Percentiles rank a stretch among this genome's conserved stretches.
Evolutionary conservation across 768 basidiomycete genomes (phyloP).

Genomic region (Suillus alpinus): DNA sequence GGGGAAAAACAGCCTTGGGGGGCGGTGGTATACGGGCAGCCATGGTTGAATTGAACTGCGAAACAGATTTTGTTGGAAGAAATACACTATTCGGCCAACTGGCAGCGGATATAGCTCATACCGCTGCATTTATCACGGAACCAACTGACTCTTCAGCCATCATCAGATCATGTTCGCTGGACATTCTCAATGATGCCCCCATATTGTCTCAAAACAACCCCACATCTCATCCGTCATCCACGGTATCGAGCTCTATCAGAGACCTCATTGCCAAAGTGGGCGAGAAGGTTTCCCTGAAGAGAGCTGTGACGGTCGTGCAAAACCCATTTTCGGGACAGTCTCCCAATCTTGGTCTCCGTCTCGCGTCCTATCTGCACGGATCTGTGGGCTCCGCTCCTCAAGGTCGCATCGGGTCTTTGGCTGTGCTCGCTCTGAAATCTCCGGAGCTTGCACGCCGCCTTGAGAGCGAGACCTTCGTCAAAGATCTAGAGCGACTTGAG

Average conservation of each 20-base stretch:
- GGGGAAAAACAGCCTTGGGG: constrained; percentile 30
- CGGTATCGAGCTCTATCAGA: constrained; percentile 62
- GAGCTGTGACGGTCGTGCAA: constrained; percentile 46
- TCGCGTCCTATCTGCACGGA: constrained; percentile 64
- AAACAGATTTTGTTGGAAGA: constrained; percentile 93
- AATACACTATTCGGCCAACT: constrained; percentile 79
- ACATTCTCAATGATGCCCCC: constrained; percentile 59
- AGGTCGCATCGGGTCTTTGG: constrained; percentile 61
- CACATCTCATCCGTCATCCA: constrained; percentile 37
- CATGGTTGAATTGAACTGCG: constrained; percentile 92
- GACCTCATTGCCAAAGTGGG: constrained; percentile 74
- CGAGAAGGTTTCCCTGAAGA: constrained; percentile 70
- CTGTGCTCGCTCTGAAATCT: constrained; percentile 52
- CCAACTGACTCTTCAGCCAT: constrained; percentile 33
- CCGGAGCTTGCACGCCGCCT: constrained; percentile 43
- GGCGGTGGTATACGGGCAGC: constrained; percentile 64
- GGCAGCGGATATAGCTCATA: constrained; percentile 78
- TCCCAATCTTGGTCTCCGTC: constrained; percentile 39
- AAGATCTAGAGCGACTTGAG: constrained; percentile 62
- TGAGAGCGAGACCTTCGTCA: constrained; percentile 44
- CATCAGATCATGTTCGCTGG: constrained; percentile 51
- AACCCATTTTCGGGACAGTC: constrained; percentile 35
- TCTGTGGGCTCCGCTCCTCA: constrained; percentile 43
- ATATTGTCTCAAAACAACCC: constrained; percentile 46
- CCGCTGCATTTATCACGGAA: constrained; percentile 70